Base-by-base conservation (phyloP, 495 filamentous ascomycete genomes). In the Astrothelium subdiscretum region DNA sequence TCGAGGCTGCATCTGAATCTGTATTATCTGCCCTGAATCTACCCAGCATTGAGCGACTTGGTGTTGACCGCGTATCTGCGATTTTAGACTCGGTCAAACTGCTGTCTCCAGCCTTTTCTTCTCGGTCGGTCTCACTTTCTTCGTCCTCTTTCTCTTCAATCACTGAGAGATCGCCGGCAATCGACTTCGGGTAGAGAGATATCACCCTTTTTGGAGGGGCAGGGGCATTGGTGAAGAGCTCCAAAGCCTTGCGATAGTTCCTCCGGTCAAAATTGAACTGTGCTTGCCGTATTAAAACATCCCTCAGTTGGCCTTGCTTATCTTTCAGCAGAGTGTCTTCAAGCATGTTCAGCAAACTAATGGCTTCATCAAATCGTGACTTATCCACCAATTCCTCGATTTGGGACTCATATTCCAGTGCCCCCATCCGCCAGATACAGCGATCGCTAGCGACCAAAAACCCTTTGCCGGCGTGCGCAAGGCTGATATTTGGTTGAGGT, bases 381-480 rank as follows among this genome's bases (percentile, higher is more conserved):
- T 82, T 85, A 51, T 85, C 81, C 2, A 95, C 82, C 35, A 99
- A 78, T 57, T 95, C 83, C 60, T 92, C 86, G 31, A 99, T 85
- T 68, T 99, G 94, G 0, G 87, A 83, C 68, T 96, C 90, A 66
- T 99, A 99, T 59, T 92, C 88, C 48, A 89, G 81, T n/a, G 91
- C 86, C 52, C 86, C 87, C 94, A 97, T 96, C 58, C 91, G 85
- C 95, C 95, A 99, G 32, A 99, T 88, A 24, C 79, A 86, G 18
- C 92, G 81, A 32, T 97, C 91, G 66, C 91, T 96, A 6, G 85
- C 80, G 20, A 97, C 91, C 59, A 96, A 81, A 67, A 97, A 97
- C 0, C 91, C 90, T 73, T 97, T 97, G 0, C 91, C 94, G 0
- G 91, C 91, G 73, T 97, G 94, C 0, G 91, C 87, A 27, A 99